phyloP scores from a whole-genome alignment of 805 yeast species.

The Lachancea sp. region DNA sequence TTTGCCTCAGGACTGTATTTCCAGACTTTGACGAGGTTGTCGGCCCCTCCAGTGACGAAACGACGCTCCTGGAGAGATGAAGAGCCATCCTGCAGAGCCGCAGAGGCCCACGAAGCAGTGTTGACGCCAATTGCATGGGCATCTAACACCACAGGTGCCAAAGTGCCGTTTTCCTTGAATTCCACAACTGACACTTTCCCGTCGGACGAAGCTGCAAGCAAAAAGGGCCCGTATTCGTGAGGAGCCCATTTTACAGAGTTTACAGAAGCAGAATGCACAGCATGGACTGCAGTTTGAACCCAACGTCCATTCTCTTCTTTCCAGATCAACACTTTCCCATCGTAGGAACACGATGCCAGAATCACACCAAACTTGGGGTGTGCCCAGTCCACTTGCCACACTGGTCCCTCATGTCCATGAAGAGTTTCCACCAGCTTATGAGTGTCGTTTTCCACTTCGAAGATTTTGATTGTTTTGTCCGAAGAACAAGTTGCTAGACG shows the following conservation, averaged over 20 bases:
- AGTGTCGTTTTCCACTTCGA: conserved; percentile 80
- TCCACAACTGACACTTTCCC: conserved; percentile 89
- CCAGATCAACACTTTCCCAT: conserved; percentile 93
- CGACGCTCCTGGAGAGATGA: conserved; percentile 48
- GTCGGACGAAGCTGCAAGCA: conserved; percentile 87
- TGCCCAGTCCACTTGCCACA: conserved; percentile 99
- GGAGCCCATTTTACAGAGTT: conserved; percentile 97
- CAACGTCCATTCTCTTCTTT: conserved; percentile 85
- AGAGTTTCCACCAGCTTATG: conserved; percentile 80
- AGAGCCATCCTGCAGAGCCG: conserved; percentile 31
- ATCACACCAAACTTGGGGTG: conserved; percentile 97
- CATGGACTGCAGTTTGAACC: conserved; percentile 81
- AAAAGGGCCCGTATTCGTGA: conserved; percentile 88
- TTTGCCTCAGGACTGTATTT: conserved; percentile 48
- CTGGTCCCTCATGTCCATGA: conserved; percentile 95
- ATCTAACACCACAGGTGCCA: conserved; percentile 45
- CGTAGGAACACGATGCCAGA: conserved; percentile 90
- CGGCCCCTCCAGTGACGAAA: conserved; percentile 93
- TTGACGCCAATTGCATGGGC: conserved; percentile 95
- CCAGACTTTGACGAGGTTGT: conserved; percentile 92
- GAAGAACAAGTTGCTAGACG: conserved; percentile 94
- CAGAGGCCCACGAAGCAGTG: conserved; percentile 92
- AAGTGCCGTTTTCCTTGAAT: conserved; percentile 82
- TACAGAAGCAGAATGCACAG: conserved; percentile 88
- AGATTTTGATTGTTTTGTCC: conserved; percentile 91